These are phyloP conservation scores for Cyberlindnera mrakii DNA, from an alignment of 805 yeast species.

Conservation along the genomic window DNA sequence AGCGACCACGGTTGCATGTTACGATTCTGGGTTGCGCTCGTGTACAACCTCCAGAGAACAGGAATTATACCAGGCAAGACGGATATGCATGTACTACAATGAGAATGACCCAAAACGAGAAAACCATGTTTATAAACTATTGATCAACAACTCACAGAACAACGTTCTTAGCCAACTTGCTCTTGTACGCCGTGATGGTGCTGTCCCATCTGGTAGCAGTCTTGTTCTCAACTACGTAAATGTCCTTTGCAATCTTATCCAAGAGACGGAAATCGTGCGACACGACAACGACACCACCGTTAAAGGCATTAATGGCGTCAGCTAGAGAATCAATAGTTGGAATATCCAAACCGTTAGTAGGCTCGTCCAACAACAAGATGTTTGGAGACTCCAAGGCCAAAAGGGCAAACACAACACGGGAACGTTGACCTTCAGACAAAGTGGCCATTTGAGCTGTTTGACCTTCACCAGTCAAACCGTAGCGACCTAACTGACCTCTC, in stretches of 20 bases:
- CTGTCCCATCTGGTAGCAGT: conserved; percentile 98
- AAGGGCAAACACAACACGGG: conserved; percentile 95
- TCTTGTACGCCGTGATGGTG: conserved; percentile 83
- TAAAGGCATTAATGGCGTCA: conserved; percentile 88
- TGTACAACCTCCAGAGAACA: no score
- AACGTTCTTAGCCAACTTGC: conserved; percentile 86
- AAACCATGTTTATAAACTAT: conserved; percentile 1
- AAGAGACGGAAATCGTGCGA: conserved; percentile 98
- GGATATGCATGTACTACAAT: no score
- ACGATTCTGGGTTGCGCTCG: no score
- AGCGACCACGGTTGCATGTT: no score
- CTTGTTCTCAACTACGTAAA: conserved; percentile 91
- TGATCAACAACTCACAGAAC: conserved; percentile 42
- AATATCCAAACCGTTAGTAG: conserved; percentile 98
- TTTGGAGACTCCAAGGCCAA: conserved; percentile 94
- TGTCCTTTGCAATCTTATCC: conserved; percentile 96
- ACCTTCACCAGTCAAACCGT: conserved; percentile 97
- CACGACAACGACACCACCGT: conserved; percentile 98
- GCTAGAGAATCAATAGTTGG: conserved; percentile 98
- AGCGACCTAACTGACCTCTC: conserved; percentile 97
- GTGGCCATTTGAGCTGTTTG: conserved; percentile 99
- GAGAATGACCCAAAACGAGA: neutral
- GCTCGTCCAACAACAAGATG: conserved; percentile 93
- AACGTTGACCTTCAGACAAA: conserved; percentile 97
- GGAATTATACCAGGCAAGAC: no score